phyloP scores from a whole-genome alignment of 2,329 filamentous ascomycete species.

The Pestalotiopsis sp. region DNA sequence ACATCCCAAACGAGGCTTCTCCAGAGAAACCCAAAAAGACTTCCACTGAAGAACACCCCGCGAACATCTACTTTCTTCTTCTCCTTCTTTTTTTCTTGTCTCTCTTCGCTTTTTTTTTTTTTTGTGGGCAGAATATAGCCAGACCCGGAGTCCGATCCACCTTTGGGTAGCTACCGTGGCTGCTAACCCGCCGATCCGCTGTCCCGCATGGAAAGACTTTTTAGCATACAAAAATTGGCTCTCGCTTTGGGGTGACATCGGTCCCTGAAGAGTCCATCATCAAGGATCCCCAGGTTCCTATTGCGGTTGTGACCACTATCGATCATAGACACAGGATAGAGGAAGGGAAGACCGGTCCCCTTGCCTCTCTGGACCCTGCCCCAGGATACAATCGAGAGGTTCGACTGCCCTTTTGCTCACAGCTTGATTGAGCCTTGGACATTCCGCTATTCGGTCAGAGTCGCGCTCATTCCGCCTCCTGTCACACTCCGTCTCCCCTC shows the following conservation, averaged over 20 bases:
- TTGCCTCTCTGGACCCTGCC: not conserved
- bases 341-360: not conserved
- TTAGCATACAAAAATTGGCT: not conserved
- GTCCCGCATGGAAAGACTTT: not conserved
- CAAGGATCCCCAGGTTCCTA: constrained; percentile 7
- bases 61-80: not conserved
- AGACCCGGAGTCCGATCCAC: constrained; percentile 8
- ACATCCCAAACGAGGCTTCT: not conserved
- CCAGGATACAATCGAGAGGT: not conserved
- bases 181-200: not conserved
- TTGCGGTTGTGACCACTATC: constrained; percentile 6
- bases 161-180: constrained; percentile 12
- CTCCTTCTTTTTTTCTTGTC: too few species aligned
- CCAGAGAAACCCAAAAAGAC: not conserved
- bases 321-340: not conserved
- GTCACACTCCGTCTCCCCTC: constrained; percentile 3
- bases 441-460: constrained; percentile 10
- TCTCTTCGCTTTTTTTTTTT: not conserved
- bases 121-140: constrained; percentile 7
- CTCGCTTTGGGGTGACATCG: constrained; percentile 1
- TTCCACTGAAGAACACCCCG: not conserved
- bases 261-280: constrained; percentile 5
- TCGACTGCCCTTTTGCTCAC: not conserved
- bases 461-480: constrained; percentile 2
- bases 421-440: not conserved